Base-by-base conservation (phyloP, 768 basidiomycete species). In the Termitomyces bulborhizus region DNA sequence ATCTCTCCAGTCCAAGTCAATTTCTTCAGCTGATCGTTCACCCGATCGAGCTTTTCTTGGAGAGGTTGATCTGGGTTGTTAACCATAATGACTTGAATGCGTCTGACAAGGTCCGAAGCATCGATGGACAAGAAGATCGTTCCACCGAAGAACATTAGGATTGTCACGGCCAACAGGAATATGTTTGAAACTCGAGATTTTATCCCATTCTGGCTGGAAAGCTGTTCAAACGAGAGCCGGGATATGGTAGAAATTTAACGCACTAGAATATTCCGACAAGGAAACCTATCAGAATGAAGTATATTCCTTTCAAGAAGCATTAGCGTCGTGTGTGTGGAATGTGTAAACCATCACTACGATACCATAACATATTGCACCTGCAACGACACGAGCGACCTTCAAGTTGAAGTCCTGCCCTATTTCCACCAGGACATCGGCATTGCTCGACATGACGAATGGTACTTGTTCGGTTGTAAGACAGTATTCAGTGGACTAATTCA, bases 1-100 rank as follows among this genome's bases (percentile, higher is more conserved):
- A 69, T 69, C 49, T 68, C 61, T 27, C 66, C 67, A 12, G 68
- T 65, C 68, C 68, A 69, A 26, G 62, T 60, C 29, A 64, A 56
- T 46, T 51, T 57, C 32, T 67, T 61, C 12, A 67, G 51, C 39
- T 53, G 56, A 9, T 60, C 58, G 46, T 69, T 57, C 5, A 65
- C 66, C 24, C 52, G 45, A 34, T 61, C 55, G 15, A 65, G 29
- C 44, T 66, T 66, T 34, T 53, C 54, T 27, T 63, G 62, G 1
- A 62, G 53, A 11, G 44, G 7, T 18, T 65, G 49, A 7, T 61
- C 65, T 26, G 64, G 54, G 29, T 64, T 46, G 29, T 63, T 58
- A 49, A 66, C 47, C 47, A 69, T 40, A 29, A 67, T 59, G 49
- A 68, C 59, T 46, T 69, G 65, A 31, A 69, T 57, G 7, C 66